Evolutionary conservation across 2,329 filamentous ascomycete species (phyloP), one percentile per base, ranked within the genome.

Genomic region (Clonostachys rosea): DNA sequence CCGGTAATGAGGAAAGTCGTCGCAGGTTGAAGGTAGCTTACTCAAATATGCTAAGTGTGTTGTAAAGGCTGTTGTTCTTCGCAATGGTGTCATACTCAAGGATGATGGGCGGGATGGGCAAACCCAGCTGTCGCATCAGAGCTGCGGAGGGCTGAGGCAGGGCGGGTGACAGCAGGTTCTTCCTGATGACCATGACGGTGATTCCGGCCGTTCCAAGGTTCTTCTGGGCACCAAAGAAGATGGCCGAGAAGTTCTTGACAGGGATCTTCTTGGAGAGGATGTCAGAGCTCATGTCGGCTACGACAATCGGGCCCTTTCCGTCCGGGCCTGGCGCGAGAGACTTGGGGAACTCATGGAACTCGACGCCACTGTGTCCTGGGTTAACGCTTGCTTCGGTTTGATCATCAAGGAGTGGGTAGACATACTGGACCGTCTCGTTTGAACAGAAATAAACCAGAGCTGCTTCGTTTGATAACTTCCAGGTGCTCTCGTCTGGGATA

Each of bases 151-250:
- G 87, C 56, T 89, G 83, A 7, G 79, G 69, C 4, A 76, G 75
- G 33, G 73, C 67, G 5, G 87, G 87, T 12, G 88, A 81, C 3
- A 97, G 77, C 33, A 97, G 74, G 52, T 73, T 81, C 72, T 95
- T 95, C 63, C 86, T 86, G 59, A 97, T 76, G 43, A 96, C 84
- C 13, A 87, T 86, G 30, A 96, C 87, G 6, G 92, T 94, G 50
- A 97, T 80, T 49, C 92, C 92, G 2, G 92, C 84, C 4, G 81
- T 82, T 30, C 91, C 92, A 11, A 96, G 78, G 68, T 97, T 96
- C 80, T 97, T 96, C 65, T 96, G 92, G 0, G 91, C 91, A 42
- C 91, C 91, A 52, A 91, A 95, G 71, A 96, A 96, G 61, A 97
- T 87, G 55, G 86, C 74, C 1, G 85, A 86, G 68, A 86, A 95